Conservation (phyloP, 441 rosid genomes). For the Mallotus japonicus region DNA sequence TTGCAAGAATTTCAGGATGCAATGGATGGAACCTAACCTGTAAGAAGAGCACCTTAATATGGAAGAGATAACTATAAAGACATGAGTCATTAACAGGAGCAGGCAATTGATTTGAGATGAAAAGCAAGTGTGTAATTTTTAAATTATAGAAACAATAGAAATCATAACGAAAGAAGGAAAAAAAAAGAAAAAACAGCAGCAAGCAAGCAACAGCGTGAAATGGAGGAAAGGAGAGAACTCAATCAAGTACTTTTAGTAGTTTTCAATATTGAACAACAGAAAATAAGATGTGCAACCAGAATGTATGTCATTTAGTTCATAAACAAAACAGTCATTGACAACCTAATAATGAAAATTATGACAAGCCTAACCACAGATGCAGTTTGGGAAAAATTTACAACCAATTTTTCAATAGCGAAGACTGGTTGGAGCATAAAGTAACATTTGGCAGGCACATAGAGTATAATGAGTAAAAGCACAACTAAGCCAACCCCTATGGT, state of each 20-base stretch:
- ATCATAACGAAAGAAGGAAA: not conserved
- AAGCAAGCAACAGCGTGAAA: not conserved
- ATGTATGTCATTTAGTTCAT: not conserved
- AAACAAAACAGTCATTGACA: not conserved
- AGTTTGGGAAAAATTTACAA: not conserved
- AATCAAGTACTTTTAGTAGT: not conserved
- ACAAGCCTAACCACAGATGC: not conserved
- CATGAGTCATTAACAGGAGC: not conserved
- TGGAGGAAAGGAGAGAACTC: not conserved
- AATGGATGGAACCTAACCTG: constrained; percentile 95
- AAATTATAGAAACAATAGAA: constrained; percentile 1
- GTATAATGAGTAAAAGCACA: not conserved
- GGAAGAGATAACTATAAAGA: not conserved
- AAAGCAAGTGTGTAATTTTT: not conserved
- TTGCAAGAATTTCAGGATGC: constrained; percentile 77
- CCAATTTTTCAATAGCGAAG: not conserved
- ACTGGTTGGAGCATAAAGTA: not conserved
- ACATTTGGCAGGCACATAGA: not conserved
- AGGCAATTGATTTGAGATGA: not conserved
- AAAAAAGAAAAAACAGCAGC: not conserved
- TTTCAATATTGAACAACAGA: not conserved
- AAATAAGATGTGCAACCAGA: not conserved
- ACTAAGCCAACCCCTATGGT: not conserved
- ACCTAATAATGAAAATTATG: not conserved
- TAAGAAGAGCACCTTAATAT: constrained; percentile 27